phyloP scores from a whole-genome alignment of 73 alveolate species.

The Paramecium caudatum region DNA sequence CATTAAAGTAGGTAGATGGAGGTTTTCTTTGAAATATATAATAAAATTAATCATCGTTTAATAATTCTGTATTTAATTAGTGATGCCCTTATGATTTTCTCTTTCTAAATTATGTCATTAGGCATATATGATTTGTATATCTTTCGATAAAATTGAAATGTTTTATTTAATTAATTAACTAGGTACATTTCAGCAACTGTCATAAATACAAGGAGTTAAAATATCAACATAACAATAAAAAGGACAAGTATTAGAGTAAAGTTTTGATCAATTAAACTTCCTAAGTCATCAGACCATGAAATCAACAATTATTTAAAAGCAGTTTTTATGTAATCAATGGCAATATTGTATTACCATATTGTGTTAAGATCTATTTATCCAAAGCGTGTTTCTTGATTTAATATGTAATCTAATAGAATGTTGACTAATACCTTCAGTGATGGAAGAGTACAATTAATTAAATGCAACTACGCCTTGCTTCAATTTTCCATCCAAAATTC shows the following conservation, averaged over 20 bases:
- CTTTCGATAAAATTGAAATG: conserved; percentile 37
- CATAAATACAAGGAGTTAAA: conserved; percentile 10
- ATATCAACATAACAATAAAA: conserved; percentile 15
- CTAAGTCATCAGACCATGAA: conserved; percentile 39
- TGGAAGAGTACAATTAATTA: conserved; percentile 34
- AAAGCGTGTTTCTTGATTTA: conserved; percentile 22
- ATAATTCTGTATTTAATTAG: background rate
- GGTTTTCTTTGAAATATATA: conserved; percentile 29
- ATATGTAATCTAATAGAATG: conserved; percentile 1
- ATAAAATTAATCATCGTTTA: conserved; percentile 30
- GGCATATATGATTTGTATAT: conserved; percentile 47
- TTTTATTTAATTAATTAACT: conserved; percentile 39
- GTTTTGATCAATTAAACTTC: conserved; percentile 27
- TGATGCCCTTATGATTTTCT: background rate
- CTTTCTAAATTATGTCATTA: background rate
- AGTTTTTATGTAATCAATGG: conserved; percentile 13
- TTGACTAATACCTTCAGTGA: conserved; percentile 10
- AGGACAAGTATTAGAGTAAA: conserved; percentile 2
- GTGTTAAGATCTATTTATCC: background rate
- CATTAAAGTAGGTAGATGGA: conserved; percentile 23
- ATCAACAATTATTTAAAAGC: conserved; percentile 9
- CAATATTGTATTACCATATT: conserved; percentile 35
- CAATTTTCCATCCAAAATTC: conserved; percentile 10
- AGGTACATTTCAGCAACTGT: conserved; percentile 38
- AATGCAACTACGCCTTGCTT: conserved; percentile 17